Base-by-base conservation (phyloP, 768 basidiomycete species). In the Auriscalpium orientale region DNA sequence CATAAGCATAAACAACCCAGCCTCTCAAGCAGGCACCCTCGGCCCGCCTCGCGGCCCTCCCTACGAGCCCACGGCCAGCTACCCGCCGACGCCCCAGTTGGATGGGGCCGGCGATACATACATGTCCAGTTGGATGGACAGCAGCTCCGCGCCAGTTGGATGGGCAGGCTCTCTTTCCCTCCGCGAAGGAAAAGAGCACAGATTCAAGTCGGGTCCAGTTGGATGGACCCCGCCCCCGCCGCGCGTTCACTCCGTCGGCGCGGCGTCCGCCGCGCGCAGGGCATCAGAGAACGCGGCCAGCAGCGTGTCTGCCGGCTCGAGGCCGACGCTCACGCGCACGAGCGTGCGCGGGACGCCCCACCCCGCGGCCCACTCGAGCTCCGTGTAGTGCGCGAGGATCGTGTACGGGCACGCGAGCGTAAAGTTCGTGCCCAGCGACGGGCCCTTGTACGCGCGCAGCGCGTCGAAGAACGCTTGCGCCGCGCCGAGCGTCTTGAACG, bases 341-440 rank as follows among this genome's bases (percentile, higher is more conserved):
- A 99, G 71, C 4, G 83, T 84, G 53, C 74, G 74, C 65, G 95
- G 91, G 12, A 99, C 91, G 18, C 91, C 94, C 70, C 82, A 95
- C 58, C 77, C 72, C 50, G 81, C 85, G 15, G 95, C 95, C 95
- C 95, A 99, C 38, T 88, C 90, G 59, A 95, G 72, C 70, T 99
- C 95, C 1, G 72, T 66, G 62, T 83, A 98, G 69, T 98, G 95
- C 38, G 91, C 95, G 22, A 99, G 76, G 56, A 98, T 84, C 10
- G 91, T 90, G 67, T 91, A 98, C 22, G 95, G 95, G 62, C 85
- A 94, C 35, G 93, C 92, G 34, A 98, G 78, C 2, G 95, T 98
- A 69, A 98, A 98, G 76, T 92, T 97, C 20, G 95, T 98, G 2
- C 95, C 95, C 9, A 91, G 78, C 65, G 85, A 86, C 0, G 95